phyloP scores from a whole-genome alignment of 805 yeast genomes.

The Kazachstania viticola region DNA sequence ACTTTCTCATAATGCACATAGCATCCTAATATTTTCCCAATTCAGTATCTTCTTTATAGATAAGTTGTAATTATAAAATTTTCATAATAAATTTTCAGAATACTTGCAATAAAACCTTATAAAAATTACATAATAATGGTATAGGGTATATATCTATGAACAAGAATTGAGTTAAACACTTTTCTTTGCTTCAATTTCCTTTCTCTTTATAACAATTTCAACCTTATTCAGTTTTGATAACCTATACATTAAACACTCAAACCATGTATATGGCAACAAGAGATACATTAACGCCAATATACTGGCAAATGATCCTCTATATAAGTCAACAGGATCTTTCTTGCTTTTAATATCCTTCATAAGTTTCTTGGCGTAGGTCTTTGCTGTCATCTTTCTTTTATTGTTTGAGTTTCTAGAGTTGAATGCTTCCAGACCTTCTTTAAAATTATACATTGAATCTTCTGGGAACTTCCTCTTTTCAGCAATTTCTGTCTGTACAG shows the following conservation, averaged over 20 bases:
- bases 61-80: too few species aligned
- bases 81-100: too few species aligned
- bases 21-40: too few species aligned
- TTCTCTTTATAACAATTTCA: too few species aligned
- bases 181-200: too few species aligned
- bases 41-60: too few species aligned
- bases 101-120: too few species aligned
- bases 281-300: slow-evolving; percentile 25
- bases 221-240: neutral
- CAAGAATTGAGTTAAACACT: too few species aligned
- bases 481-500: slow-evolving; percentile 57
- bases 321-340: slow-evolving; percentile 35
- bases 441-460: slow-evolving; percentile 38
- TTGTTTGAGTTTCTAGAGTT: slow-evolving; percentile 45
- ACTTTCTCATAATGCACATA: too few species aligned
- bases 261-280: slow-evolving; percentile 36
- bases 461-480: slow-evolving; percentile 48
- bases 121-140: too few species aligned
- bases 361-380: slow-evolving; percentile 42
- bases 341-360: slow-evolving; percentile 34
- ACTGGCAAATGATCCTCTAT: slow-evolving; percentile 40
- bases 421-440: slow-evolving; percentile 40
- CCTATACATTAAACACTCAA: slow-evolving; percentile 21
- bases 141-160: too few species aligned
- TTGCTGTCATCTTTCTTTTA: slow-evolving; percentile 38